Percentiles rank a stretch among this genome's conserved stretches.
Conservation (phyloP, 164 flowering plant species). For the Magnolia kwangsiensis region DNA sequence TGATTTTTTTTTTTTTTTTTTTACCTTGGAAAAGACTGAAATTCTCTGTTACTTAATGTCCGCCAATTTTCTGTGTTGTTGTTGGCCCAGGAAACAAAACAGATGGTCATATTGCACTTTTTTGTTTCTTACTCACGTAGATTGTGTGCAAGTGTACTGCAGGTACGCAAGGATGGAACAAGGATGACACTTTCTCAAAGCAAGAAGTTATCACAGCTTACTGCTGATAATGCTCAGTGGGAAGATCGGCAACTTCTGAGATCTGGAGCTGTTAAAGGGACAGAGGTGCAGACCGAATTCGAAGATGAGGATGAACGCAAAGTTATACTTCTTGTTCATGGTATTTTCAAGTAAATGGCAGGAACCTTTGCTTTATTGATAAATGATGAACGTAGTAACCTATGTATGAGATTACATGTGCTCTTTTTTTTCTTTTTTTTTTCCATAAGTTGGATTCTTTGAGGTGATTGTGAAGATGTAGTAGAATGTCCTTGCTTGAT, state of each 20-base stretch:
- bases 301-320: slow-evolving; percentile 93
- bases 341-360: slow-evolving; percentile 28
- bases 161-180: slow-evolving; percentile 88
- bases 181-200: slow-evolving; percentile 90
- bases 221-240: slow-evolving; percentile 98
- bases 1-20: no score
- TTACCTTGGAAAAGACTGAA: no score
- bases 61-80: no score
- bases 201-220: slow-evolving; percentile 80
- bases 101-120: background rate
- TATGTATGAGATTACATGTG: no score
- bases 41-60: no score
- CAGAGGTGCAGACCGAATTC: slow-evolving; percentile 95
- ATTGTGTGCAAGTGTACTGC: slow-evolving; percentile 4
- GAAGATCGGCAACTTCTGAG: slow-evolving; percentile 92
- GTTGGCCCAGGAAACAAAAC: background rate
- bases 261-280: slow-evolving; percentile 96
- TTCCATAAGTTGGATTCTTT: no score
- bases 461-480: no score
- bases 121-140: background rate
- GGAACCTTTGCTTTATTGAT: background rate
- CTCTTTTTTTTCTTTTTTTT: no score
- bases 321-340: slow-evolving; percentile 95
- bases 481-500: no score
- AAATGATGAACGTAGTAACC: no score